Evolutionary conservation across 441 rosid genomes (phyloP).

Genomic region (Populus tomentosa): DNA sequence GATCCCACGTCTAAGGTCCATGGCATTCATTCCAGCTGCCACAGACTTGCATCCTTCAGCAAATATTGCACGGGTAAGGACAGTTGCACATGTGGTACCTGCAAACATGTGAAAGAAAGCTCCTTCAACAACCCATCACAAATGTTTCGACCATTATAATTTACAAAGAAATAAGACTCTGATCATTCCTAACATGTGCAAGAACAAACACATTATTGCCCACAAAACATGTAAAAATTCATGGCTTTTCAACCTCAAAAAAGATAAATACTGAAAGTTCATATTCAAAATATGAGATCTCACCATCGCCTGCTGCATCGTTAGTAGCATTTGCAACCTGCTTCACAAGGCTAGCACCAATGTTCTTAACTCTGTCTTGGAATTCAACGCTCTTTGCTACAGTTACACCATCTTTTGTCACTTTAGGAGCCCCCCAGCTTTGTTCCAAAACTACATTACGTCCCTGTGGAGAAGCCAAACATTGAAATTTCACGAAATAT

Average conservation of each 20-base stretch:
- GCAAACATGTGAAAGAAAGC: slow-evolving; percentile 10
- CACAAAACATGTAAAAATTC: not conserved
- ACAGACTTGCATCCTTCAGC: slow-evolving; percentile 76
- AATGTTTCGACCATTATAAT: not conserved
- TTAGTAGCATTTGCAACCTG: slow-evolving; percentile 64
- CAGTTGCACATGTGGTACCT: slow-evolving; percentile 34
- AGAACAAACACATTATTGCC: not conserved
- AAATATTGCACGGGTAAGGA: slow-evolving; percentile 61
- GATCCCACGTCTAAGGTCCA: slow-evolving; percentile 74
- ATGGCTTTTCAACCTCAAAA: not conserved
- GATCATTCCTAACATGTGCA: not conserved
- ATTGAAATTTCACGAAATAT: not conserved
- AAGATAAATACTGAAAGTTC: not conserved
- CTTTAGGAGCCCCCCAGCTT: slow-evolving; percentile 80
- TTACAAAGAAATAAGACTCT: not conserved
- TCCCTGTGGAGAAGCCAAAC: slow-evolving; percentile 35
- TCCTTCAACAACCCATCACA: not conserved
- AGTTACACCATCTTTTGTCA: slow-evolving; percentile 78
- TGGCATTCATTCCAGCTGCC: slow-evolving; percentile 84
- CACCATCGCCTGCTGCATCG: slow-evolving; percentile 82
- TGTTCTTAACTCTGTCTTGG: slow-evolving; percentile 57
- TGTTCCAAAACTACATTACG: slow-evolving; percentile 72
- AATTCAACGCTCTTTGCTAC: slow-evolving; percentile 80
- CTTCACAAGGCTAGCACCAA: slow-evolving; percentile 48
- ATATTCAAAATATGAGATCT: not conserved